Base-by-base conservation (phyloP, 306 rosid genomes). In the Fagus crenata region DNA sequence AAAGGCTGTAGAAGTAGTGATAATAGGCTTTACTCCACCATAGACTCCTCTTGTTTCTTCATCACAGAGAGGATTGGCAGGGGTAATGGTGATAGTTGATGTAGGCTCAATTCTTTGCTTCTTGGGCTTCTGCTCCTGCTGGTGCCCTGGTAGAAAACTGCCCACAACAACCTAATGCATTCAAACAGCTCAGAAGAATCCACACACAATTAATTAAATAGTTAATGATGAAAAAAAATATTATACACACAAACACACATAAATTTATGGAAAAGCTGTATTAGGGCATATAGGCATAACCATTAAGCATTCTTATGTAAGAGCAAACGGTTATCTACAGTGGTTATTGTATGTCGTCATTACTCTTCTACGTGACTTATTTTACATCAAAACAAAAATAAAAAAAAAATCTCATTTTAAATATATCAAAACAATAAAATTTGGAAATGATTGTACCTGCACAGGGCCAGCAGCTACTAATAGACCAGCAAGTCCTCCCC, bases 401-500 rank as follows among this genome's bases (percentile, higher is more conserved):
- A 69, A 42, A 18, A 69, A 42, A 18, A 2, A 4, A 43, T 43
- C 17, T 69, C 32, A 8, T 43, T 41, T 41, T 43, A 22, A 9
- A 18, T 15, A 41, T 42, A 4, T 42, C 22, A 46, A 1, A 42
- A n/a, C 40, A 11, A 56, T 7, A 56, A 43, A 56, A 22, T 6
- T 4, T 8, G 7, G 39, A 84, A 72, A 76, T 60, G 49, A 73
- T 2, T 53, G 35, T 88, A 92, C 97, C 95, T 92, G 88, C 81
- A 92, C 91, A 5, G 89, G 97, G 72, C 97, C 90, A 35, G 90
- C 93, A 61, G 95, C 97, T 42, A 88, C 79, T 82, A 92, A 76
- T 28, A 87, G 76, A 78, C 95, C 97, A 43, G 93, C 95, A 74
- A 92, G 86, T 78, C 87, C 89, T 37, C 95, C 97, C 39, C 93